Conservation (phyloP, 148 eudicot species). For the Selenicereus undatus region DNA sequence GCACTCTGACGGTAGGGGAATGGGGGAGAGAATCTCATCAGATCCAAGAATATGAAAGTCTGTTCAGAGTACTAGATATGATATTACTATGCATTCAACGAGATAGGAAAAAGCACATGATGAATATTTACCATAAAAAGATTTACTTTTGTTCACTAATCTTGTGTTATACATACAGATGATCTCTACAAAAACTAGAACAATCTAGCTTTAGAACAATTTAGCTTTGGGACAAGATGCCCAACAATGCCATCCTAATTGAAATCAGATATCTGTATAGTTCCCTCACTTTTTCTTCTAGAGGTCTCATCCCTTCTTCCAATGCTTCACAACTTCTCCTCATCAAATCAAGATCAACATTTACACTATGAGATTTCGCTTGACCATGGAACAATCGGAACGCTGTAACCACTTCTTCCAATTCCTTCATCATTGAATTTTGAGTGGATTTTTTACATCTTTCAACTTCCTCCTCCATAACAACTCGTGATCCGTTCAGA, state of each 20-base stretch:
- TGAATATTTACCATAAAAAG: background rate
- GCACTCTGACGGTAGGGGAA: no score
- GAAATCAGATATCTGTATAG: slow-evolving; percentile 30
- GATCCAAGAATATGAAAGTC: background rate
- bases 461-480: slow-evolving; percentile 11
- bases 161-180: background rate
- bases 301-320: slow-evolving; percentile 20
- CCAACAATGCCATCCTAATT: slow-evolving; percentile 31
- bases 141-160: background rate
- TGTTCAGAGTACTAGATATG: background rate
- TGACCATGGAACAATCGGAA: slow-evolving; percentile 18
- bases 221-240: slow-evolving; percentile 21
- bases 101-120: no score
- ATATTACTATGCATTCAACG: no score
- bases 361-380: slow-evolving; percentile 7
- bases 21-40: no score
- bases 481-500: slow-evolving; percentile 16
- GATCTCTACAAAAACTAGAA: slow-evolving; percentile 4
- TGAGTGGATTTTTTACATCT: slow-evolving; percentile 12
- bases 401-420: slow-evolving; percentile 18
- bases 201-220: background rate
- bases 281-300: slow-evolving; percentile 34
- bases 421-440: slow-evolving; percentile 34
- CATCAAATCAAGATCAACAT: slow-evolving; percentile 12
- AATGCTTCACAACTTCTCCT: slow-evolving; percentile 26